phyloP scores from a whole-genome alignment of 805 yeast species.

The Nakazawaea laoshanensis region DNA sequence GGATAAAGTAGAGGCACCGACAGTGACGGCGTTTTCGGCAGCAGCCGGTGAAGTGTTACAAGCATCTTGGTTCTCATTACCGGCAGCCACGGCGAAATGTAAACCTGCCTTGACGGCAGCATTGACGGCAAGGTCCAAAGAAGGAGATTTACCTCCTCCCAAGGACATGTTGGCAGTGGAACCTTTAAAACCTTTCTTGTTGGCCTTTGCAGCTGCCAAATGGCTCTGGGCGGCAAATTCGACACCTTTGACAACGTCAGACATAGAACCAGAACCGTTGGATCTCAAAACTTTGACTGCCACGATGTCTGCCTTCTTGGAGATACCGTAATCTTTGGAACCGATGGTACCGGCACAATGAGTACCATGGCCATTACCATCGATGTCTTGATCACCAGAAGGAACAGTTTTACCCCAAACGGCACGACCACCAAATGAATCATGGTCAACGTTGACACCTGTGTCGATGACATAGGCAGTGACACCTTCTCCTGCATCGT shows the following conservation, averaged over 20 bases:
- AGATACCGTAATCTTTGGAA: conserved; percentile 72
- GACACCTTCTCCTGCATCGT: conserved; percentile 73
- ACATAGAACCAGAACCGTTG: conserved; percentile 77
- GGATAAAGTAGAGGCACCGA: conserved; percentile 86
- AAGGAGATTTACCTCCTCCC: conserved; percentile 88
- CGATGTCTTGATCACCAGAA: conserved; percentile 56
- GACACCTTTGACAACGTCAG: conserved; percentile 79
- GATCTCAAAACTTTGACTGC: conserved; percentile 81
- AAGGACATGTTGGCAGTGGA: conserved; percentile 89
- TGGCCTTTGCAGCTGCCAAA: conserved; percentile 37
- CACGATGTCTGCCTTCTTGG: conserved; percentile 69
- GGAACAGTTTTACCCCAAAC: conserved; percentile 82
- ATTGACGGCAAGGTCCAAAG: conserved; percentile 79
- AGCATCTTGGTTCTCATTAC: conserved; percentile 90
- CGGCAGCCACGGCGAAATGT: conserved; percentile 94
- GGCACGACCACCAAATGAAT: conserved; percentile 79
- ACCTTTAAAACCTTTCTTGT: conserved; percentile 66
- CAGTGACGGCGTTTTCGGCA: conserved; percentile 78
- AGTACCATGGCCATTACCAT: conserved; percentile 93
- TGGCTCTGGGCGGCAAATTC: conserved; percentile 77
- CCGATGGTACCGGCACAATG: conserved; percentile 97
- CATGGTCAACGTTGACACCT: conserved; percentile 70
- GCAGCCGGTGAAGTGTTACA: conserved; percentile 90
- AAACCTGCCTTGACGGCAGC: conserved; percentile 87
- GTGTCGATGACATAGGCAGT: conserved; percentile 87